A percentile compares a stretch with the other conserved stretches of the same genome.
Evolutionary conservation across 306 rosid species (phyloP).

Genomic region (Fagus sylvatica): DNA sequence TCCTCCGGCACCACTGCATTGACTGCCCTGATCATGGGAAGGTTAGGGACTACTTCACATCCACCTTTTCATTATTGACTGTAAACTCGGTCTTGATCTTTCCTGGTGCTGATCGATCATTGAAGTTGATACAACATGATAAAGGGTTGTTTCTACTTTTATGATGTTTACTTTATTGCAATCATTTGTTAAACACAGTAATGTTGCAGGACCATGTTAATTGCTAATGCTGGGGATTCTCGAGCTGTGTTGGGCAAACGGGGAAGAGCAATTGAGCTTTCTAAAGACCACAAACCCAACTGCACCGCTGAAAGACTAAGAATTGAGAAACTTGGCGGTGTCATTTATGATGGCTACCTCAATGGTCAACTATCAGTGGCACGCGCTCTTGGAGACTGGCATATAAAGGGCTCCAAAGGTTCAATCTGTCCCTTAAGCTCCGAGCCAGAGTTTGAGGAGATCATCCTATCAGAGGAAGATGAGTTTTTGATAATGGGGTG

Average conservation of each 20-base stretch:
- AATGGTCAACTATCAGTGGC: slow-evolving; percentile 74
- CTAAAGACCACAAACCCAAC: slow-evolving; percentile 72
- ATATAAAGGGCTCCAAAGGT: slow-evolving; percentile 64
- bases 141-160: neutral
- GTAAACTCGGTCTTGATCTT: neutral
- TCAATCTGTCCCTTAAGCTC: slow-evolving; percentile 61
- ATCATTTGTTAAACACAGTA: neutral
- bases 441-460: slow-evolving; percentile 63
- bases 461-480: slow-evolving; percentile 52
- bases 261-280: slow-evolving; percentile 66
- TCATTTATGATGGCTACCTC: slow-evolving; percentile 68
- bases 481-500: slow-evolving; percentile 71
- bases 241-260: slow-evolving; percentile 68
- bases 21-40: slow-evolving; percentile 45
- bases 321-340: slow-evolving; percentile 74
- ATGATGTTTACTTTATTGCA: neutral
- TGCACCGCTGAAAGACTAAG: slow-evolving; percentile 68
- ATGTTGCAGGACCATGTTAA: slow-evolving; percentile 47
- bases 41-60: slow-evolving; percentile 31
- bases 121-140: slow-evolving; percentile 1
- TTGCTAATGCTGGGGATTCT: slow-evolving; percentile 70
- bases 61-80: neutral
- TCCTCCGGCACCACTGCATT: slow-evolving; percentile 67
- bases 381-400: slow-evolving; percentile 77
- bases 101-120: neutral